phyloP scores from a whole-genome alignment of 1,284 basidiomycete species.

The Apiotrichum akiyoshidainum region DNA sequence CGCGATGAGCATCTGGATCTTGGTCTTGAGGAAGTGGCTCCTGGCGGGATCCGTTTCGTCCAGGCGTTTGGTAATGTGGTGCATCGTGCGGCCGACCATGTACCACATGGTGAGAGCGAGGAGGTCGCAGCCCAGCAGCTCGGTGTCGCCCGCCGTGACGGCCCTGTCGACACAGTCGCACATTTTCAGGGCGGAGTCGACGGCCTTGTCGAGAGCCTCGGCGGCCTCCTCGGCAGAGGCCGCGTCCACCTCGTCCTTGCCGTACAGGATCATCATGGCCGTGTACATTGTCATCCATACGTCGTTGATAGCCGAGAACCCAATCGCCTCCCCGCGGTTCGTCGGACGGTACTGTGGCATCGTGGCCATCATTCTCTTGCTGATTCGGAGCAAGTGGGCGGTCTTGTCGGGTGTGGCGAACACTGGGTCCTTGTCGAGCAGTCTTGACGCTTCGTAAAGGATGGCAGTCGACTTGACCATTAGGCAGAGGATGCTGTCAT shows the following conservation, averaged over 20 bases:
- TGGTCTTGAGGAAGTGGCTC: conserved; percentile 5
- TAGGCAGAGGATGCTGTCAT: conserved; percentile 23
- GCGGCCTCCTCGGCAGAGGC: conserved; percentile 10
- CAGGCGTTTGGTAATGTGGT: conserved; percentile 16
- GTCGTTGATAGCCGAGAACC: conserved; percentile 18
- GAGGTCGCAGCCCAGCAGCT: conserved; percentile 23
- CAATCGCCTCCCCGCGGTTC: conserved; percentile 13
- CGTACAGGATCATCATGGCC: conserved; percentile 21
- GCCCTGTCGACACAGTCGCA: conserved; percentile 23
- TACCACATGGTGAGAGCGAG: conserved; percentile 19
- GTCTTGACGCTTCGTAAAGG: conserved; percentile 16
- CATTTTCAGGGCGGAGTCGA: conserved; percentile 25
- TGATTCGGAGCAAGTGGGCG: conserved; percentile 20
- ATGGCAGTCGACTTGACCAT: conserved; percentile 32
- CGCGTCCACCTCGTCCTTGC: conserved; percentile 32
- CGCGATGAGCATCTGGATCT: conserved; percentile 9
- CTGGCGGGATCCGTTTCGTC: conserved; percentile 9
- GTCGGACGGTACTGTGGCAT: conserved; percentile 15
- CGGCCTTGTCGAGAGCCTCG: conserved; percentile 23
- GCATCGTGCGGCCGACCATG: conserved; percentile 14
- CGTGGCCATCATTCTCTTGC: conserved; percentile 26
- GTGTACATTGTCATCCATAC: conserved; percentile 29
- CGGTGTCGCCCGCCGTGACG: conserved; percentile 23
- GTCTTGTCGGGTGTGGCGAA: conserved; percentile 22
- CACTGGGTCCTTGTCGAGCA: conserved; percentile 5